A percentile compares a stretch with the other conserved stretches of the same genome.
These are phyloP conservation scores for Oryza glaberrima DNA, from an alignment of 176 grass and related monocot genomes.

Conservation along the genomic window DNA sequence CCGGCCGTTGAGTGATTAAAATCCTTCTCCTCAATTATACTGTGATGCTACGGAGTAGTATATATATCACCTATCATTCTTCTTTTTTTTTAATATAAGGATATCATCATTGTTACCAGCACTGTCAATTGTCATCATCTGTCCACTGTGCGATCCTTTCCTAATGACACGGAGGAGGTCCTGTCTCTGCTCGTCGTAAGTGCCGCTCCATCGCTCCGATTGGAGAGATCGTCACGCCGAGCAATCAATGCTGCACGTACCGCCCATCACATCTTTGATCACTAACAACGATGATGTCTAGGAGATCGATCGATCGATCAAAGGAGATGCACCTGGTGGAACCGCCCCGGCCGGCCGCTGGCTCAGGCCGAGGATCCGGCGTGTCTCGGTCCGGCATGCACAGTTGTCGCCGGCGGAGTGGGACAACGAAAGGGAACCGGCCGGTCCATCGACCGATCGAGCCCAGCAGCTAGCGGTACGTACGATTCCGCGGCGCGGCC, in stretches of 20 bases:
- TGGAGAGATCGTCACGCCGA: neutral
- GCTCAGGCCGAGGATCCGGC: neutral
- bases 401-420: constrained; percentile 14
- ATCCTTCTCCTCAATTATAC: too few relatives aligned
- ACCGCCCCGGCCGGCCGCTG: neutral
- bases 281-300: neutral
- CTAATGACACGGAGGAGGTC: neutral
- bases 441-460: neutral
- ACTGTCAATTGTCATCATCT: neutral
- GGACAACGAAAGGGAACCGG: neutral
- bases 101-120: neutral
- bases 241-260: constrained; percentile 5
- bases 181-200: neutral
- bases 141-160: neutral
- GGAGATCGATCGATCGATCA: neutral
- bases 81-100: too few relatives aligned
- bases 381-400: neutral
- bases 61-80: too few relatives aligned
- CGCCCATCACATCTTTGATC: neutral
- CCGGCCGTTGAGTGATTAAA: too few relatives aligned
- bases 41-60: too few relatives aligned
- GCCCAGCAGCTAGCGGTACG: neutral
- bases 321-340: neutral
- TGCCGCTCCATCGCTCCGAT: neutral
- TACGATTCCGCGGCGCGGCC: constrained; percentile 25